Base-by-base conservation (phyloP, 805 yeast genomes). In the Yamadazyma olivae region DNA sequence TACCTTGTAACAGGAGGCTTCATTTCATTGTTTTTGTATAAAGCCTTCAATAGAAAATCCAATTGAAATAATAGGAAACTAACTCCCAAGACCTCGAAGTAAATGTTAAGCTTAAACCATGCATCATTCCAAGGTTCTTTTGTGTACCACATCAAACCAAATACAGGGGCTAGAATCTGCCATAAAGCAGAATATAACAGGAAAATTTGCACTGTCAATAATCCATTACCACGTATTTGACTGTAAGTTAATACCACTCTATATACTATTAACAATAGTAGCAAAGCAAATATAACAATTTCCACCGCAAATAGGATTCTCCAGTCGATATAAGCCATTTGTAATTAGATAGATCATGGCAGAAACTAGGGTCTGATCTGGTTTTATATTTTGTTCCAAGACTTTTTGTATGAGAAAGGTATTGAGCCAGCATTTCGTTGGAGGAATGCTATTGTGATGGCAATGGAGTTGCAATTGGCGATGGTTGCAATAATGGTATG, bases 61-160 rank as follows among this genome's bases (percentile, higher is more conserved):
- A 40, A 29, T 15, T 36, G 33, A 10, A 33, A 33, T 10, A 32
- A 19, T 3, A 36, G 26, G 24, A 32, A 35, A 4, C 31, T 27
- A 9, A 38, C 30, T 6, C 38, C 44, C 17, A 40, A n/a, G n/a
- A 40, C 18, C 33, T 40, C 44, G 17, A 40, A 40, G 19, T 26
- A 40, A 4, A 33, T 28, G 17, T 40, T 36, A 12, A 39, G 18
- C 8, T 30, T 31, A 28, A 34, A 34, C 42, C 42, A 39, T 9
- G 27, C 40, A 27, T 35, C 32, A 13, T 12, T 21, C 36, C 33
- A 33, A 10, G 23, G 10, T 14, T 14, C 15, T 21, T 21, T 21
- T 23, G 36, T 35, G 5, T 29, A 24, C 30, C 31, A 40, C 7
- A 36, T 38, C 12, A 40, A 25, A 3, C 40, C 43, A n/a, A 36